Evolutionary conservation across 2,329 filamentous ascomycete species (phyloP).

Genomic region (Epichloe brachyelytri): DNA sequence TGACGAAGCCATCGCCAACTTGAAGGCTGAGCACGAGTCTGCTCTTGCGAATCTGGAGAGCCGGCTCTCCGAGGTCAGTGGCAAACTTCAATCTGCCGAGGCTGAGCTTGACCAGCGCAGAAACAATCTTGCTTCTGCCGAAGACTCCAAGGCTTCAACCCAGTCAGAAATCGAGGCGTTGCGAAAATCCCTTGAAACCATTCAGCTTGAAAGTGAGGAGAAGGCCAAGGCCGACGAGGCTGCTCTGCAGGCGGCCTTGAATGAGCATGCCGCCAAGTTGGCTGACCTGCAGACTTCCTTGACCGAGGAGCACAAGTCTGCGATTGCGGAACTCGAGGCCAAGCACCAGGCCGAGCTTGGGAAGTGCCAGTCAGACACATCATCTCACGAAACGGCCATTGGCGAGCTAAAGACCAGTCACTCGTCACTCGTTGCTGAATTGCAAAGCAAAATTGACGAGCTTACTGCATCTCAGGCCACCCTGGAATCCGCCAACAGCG

Average conservation of each 20-base stretch:
- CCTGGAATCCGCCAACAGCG: slow-evolving; percentile 31
- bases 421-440: slow-evolving; percentile 31
- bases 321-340: slow-evolving; percentile 36
- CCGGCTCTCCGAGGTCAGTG: slow-evolving; percentile 33
- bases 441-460: slow-evolving; percentile 44
- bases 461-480: slow-evolving; percentile 33
- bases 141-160: slow-evolving; percentile 34
- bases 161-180: slow-evolving; percentile 34
- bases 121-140: slow-evolving; percentile 33
- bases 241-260: slow-evolving; percentile 24
- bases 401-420: slow-evolving; percentile 37
- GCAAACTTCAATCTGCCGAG: slow-evolving; percentile 39
- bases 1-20: slow-evolving; percentile 28
- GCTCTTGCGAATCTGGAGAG: slow-evolving; percentile 33
- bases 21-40: slow-evolving; percentile 38
- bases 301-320: slow-evolving; percentile 34
- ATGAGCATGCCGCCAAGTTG: slow-evolving; percentile 37
- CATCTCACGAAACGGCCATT: slow-evolving; percentile 35
- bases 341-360: slow-evolving; percentile 39
- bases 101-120: slow-evolving; percentile 37
- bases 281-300: slow-evolving; percentile 37
- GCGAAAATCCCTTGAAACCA: slow-evolving; percentile 36
- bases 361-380: slow-evolving; percentile 29
- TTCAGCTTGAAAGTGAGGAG: slow-evolving; percentile 21
- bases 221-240: slow-evolving; percentile 21